These are phyloP conservation scores for Catharanthus roseus DNA, from an alignment of 257 asterid species.

Conservation along the genomic window DNA sequence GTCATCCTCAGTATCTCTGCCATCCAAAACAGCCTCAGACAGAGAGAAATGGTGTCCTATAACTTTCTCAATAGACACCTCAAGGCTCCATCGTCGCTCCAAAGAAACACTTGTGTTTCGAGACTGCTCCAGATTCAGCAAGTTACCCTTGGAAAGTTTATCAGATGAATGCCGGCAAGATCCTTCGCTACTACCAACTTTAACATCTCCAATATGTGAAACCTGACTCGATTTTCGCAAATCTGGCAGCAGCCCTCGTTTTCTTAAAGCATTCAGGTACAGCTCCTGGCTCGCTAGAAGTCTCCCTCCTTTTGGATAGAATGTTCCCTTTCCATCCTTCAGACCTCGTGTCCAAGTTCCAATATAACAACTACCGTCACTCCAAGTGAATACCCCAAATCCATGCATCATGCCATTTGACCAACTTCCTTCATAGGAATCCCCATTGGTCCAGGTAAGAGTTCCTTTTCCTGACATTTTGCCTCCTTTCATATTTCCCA, in stretches of 20 bases:
- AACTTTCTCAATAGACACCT: constrained; percentile 81
- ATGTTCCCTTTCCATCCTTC: constrained; percentile 92
- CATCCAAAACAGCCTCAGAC: constrained; percentile 40
- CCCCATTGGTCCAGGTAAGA: constrained; percentile 84
- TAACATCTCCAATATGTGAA: constrained; percentile 39
- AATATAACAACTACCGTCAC: constrained; percentile 69
- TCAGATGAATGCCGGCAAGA: constrained; percentile 40
- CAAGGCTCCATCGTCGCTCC: constrained; percentile 92
- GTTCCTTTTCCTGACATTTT: constrained; percentile 92
- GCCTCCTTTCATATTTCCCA: constrained; percentile 84
- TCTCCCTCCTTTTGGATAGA: constrained; percentile 74
- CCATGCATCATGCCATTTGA: constrained; percentile 80
- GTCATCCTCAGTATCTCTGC: constrained; percentile 42
- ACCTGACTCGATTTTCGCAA: constrained; percentile 64
- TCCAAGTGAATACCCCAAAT: constrained; percentile 83
- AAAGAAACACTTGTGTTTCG: constrained; percentile 48
- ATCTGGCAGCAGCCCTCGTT: constrained; percentile 85
- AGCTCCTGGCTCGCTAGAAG: constrained; percentile 62
- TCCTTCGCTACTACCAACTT: constrained; percentile 33
- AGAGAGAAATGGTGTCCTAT: constrained; percentile 55
- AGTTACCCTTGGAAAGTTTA: constrained; percentile 43
- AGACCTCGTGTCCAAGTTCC: constrained; percentile 92
- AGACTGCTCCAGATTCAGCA: constrained; percentile 55
- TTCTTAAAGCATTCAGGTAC: constrained; percentile 77
- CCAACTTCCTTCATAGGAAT: constrained; percentile 84